These are phyloP conservation scores for Yamadazyma philogaea DNA, from an alignment of 805 yeast species.

Conservation along the genomic window DNA sequence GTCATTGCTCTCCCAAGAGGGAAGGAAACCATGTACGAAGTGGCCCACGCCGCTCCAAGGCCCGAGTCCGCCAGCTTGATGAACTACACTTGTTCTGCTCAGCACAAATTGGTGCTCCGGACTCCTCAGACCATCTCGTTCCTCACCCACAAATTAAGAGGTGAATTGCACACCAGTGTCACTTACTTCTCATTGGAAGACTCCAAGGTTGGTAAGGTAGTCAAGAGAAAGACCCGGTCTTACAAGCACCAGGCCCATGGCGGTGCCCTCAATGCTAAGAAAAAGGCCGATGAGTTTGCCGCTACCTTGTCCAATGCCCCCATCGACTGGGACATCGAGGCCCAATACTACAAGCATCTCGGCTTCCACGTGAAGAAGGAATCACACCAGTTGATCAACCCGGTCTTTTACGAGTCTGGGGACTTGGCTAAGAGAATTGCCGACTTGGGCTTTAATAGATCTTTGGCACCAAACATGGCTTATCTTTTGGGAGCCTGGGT, in stretches of 20 bases:
- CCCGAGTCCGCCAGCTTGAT: conserved; percentile 13
- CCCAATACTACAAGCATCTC: conserved; percentile 30
- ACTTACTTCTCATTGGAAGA: conserved; percentile 19
- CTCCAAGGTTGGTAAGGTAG: conserved; percentile 18
- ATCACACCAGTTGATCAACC: conserved; percentile 33
- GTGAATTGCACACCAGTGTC: conserved; percentile 19
- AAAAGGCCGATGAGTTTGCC: conserved; percentile 21
- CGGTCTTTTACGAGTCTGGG: conserved; percentile 34
- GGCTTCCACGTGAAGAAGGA: conserved; percentile 24
- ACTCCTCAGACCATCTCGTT: conserved; percentile 27
- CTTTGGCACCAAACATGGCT: conserved; percentile 27
- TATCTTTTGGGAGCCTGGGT: conserved; percentile 43
- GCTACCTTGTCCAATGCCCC: conserved; percentile 12
- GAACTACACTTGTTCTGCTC: conserved; percentile 33
- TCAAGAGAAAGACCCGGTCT: conserved; percentile 19
- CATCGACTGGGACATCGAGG: conserved; percentile 40
- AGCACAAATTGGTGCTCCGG: conserved; percentile 37
- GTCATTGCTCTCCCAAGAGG: conserved; percentile 45
- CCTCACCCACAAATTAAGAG: conserved; percentile 10
- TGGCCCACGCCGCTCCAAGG: conserved; percentile 26
- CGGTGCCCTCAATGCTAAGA: conserved; percentile 20
- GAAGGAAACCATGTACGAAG: conserved; percentile 38
- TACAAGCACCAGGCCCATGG: conserved; percentile 18
- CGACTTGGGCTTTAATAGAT: conserved; percentile 14
- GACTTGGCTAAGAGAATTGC: conserved; percentile 25